Base-by-base conservation (phyloP, 225 moss, liverwort and hornwort species). In the Neckera pumila region DNA sequence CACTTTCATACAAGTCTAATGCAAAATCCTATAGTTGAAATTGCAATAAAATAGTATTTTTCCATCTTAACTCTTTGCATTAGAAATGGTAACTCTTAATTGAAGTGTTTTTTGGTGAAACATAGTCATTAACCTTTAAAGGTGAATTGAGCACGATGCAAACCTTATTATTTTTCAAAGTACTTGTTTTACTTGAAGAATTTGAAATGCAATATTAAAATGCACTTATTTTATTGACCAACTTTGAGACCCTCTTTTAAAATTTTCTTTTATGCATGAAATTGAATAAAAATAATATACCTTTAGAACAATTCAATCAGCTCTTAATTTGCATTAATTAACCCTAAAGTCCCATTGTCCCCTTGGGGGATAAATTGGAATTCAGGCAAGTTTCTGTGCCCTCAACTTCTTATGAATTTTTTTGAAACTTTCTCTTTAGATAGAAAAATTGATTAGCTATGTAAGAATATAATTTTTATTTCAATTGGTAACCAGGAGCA, bases 101-200 rank as follows among this genome's bases (percentile, higher is more conserved):
- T 33, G 4, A 49, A 49, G 45, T 75, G 0, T 49, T 31, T 40
- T 75, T 49, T 31, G 4, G 1, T 75, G 4, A 74, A 49, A 75
- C 0, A 20, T 49, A 33, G 7, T 49, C 1, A 8, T 33, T 2
- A 75, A 20, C 1, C 4, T 0, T 8, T 3, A 21, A 0, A 0
- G 21, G 6, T 30, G 6, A 76, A 51, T 20, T 33, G 12, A 75
- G 0, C 0, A 51, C 9, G 33, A 51, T 76, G 8, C 5, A 76
- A 49, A 71, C 15, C 14, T 33, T 21, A 0, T 76, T 7, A n/a
- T 18, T 21, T 76, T 13, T 21, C 5, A 21, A 76, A 21, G 3
- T 22, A 33, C 3, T 34, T 3, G 13, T 53, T 76, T 9, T 33
- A 21, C 9, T 28, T 17, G 17, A 45, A 73, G 10, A 28, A 27